A percentile compares a stretch with the other conserved stretches of the same genome.
Conservation (phyloP, 257 asterid genomes). For the Hygrophila difformis region DNA sequence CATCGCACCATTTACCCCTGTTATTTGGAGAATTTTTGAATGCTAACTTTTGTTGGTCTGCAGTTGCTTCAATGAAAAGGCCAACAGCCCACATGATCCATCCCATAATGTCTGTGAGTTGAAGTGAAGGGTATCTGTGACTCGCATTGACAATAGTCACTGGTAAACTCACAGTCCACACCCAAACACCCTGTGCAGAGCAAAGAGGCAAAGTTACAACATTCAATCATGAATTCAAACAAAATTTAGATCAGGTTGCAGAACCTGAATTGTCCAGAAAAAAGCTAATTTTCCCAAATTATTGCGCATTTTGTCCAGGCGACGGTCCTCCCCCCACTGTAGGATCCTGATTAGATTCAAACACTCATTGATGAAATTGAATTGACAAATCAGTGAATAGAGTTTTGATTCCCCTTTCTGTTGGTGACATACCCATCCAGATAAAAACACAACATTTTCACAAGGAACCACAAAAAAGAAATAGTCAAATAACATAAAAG, state of each 20-base stretch:
- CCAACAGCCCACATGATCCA: constrained; percentile 84
- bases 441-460: too few species aligned
- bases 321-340: constrained; percentile 95
- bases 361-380: not conserved
- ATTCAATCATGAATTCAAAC: not conserved
- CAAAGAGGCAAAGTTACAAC: not conserved
- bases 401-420: too few species aligned
- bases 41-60: constrained; percentile 81
- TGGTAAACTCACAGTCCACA: constrained; percentile 96
- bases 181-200: constrained; percentile 79
- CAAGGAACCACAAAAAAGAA: too few species aligned
- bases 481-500: too few species aligned
- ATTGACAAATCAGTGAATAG: too few species aligned
- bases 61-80: constrained; percentile 54
- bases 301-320: constrained; percentile 78
- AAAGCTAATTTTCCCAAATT: constrained; percentile 72
- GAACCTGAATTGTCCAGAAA: constrained; percentile 87
- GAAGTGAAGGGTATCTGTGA: constrained; percentile 49
- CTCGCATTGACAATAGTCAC: constrained; percentile 86
- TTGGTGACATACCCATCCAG: too few species aligned
- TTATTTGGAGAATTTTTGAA: constrained; percentile 67
- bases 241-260: not conserved
- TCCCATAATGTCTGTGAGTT: constrained; percentile 61
- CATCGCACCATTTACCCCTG: constrained; percentile 78
- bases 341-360: constrained; percentile 44